A percentile compares a stretch with the other conserved stretches of the same genome.
These are phyloP conservation scores for Monosporascus sp. DNA, from an alignment of 2,329 filamentous ascomycete species.

Conservation along the genomic window DNA sequence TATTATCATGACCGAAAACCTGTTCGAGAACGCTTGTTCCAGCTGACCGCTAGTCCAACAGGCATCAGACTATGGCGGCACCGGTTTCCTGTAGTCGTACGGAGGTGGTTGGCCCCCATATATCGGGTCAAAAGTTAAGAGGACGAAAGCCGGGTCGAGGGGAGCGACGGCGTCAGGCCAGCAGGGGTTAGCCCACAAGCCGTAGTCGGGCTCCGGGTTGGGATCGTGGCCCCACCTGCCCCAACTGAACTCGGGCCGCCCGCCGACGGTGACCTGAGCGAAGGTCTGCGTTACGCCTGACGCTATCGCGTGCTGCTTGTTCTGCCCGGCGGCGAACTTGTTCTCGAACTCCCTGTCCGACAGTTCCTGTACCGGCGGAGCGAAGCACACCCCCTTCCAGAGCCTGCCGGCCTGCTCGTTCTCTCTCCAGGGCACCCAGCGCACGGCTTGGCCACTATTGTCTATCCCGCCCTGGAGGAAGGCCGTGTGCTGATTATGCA, in stretches of 20 bases:
- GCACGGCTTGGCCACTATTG: slow-evolving; percentile 4
- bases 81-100: slow-evolving; percentile 2
- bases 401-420: slow-evolving; percentile 8
- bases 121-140: slow-evolving; percentile 13
- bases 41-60: too few species aligned
- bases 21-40: too few species aligned
- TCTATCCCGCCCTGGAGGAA: not conserved
- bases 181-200: slow-evolving; percentile 16
- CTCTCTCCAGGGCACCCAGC: slow-evolving; percentile 3
- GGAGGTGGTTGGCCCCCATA: slow-evolving; percentile 8
- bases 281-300: not conserved
- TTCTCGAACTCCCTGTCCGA: slow-evolving; percentile 1
- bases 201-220: slow-evolving; percentile 6
- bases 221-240: not conserved
- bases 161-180: slow-evolving; percentile 11
- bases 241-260: slow-evolving; percentile 6
- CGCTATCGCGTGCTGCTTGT: not conserved
- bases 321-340: not conserved
- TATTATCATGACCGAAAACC: too few species aligned
- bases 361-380: not conserved
- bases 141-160: slow-evolving; percentile 15
- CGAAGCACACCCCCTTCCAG: slow-evolving; percentile 6
- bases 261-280: slow-evolving; percentile 3
- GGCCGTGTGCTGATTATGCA: not conserved
- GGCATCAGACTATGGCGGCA: too few species aligned